A percentile compares a stretch with the other conserved stretches of the same genome.
phyloP scores from a whole-genome alignment of 2,329 filamentous ascomycete genomes.

The Dactylellina haptotyla region DNA sequence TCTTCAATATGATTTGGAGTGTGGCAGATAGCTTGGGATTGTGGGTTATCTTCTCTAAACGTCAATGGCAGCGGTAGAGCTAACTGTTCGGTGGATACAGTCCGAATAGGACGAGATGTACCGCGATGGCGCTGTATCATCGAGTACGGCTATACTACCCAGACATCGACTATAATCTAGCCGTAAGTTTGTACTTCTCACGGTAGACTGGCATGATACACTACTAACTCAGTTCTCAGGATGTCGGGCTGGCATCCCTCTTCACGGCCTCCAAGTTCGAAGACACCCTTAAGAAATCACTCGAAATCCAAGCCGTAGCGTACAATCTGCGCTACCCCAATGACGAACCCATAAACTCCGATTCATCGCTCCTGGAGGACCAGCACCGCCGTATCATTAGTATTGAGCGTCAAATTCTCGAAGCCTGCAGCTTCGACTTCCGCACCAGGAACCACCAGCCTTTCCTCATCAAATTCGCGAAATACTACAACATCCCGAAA shows the following conservation, averaged over 20 bases:
- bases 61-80: constrained; percentile 1
- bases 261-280: constrained; percentile 97
- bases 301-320: constrained; percentile 88
- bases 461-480: constrained; percentile 80
- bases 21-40: constrained; percentile 81
- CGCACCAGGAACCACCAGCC: constrained; percentile 88
- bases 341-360: constrained; percentile 60
- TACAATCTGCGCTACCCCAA: constrained; percentile 77
- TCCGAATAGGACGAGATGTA: constrained; percentile 89
- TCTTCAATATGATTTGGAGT: constrained; percentile 87
- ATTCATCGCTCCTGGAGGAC: constrained; percentile 81
- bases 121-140: constrained; percentile 91
- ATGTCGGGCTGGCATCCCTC: constrained; percentile 86
- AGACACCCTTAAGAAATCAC: constrained; percentile 96
- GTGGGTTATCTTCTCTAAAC: constrained; percentile 66
- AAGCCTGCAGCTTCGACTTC: constrained; percentile 93
- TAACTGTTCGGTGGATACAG: constrained; percentile 62
- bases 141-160: constrained; percentile 87
- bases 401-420: constrained; percentile 89
- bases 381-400: constrained; percentile 84
- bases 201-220: neutral
- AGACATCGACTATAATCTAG: constrained; percentile 84
- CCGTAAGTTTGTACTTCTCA: constrained; percentile 60
- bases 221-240: constrained; percentile 64
- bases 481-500: constrained; percentile 68